phyloP scores from a whole-genome alignment of 352 stramenopile species.

The Globisporangium acanthophoron region DNA sequence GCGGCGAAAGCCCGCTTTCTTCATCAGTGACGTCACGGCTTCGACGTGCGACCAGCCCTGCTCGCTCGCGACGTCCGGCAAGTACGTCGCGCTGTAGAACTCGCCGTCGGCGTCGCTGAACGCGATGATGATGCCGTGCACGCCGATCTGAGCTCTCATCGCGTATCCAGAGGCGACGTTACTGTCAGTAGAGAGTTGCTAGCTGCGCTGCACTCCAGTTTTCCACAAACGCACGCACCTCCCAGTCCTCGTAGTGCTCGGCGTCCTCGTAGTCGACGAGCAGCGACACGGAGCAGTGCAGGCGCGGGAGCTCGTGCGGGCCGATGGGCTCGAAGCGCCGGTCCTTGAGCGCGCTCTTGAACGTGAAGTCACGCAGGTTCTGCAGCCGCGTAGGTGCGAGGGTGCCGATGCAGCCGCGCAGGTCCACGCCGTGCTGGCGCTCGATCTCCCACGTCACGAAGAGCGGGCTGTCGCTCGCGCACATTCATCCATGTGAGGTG shows the following conservation, averaged over 20 bases:
- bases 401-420: constrained; percentile 80
- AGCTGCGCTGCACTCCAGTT: no score
- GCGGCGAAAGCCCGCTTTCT: constrained; percentile 68
- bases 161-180: no score
- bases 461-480: constrained; percentile 33
- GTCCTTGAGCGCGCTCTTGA: constrained; percentile 79
- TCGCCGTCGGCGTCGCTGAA: constrained; percentile 47
- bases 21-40: constrained; percentile 72
- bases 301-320: constrained; percentile 51
- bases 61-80: constrained; percentile 71
- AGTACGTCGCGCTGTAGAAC: constrained; percentile 69
- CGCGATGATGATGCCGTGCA: constrained; percentile 79
- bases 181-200: not conserved
- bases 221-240: constrained; percentile 24
- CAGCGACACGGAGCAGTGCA: constrained; percentile 78
- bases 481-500: not conserved
- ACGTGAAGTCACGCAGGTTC: constrained; percentile 76
- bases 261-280: constrained; percentile 77
- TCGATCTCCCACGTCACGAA: constrained; percentile 87
- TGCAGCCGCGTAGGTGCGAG: constrained; percentile 53
- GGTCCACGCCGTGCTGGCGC: constrained; percentile 26
- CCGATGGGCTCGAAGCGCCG: constrained; percentile 70
- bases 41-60: constrained; percentile 70
- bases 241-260: constrained; percentile 76
- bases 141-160: constrained; percentile 33